phyloP scores from a whole-genome alignment of 192 early-diverging fungal genomes.

The Gamsiella multidivaricata region DNA sequence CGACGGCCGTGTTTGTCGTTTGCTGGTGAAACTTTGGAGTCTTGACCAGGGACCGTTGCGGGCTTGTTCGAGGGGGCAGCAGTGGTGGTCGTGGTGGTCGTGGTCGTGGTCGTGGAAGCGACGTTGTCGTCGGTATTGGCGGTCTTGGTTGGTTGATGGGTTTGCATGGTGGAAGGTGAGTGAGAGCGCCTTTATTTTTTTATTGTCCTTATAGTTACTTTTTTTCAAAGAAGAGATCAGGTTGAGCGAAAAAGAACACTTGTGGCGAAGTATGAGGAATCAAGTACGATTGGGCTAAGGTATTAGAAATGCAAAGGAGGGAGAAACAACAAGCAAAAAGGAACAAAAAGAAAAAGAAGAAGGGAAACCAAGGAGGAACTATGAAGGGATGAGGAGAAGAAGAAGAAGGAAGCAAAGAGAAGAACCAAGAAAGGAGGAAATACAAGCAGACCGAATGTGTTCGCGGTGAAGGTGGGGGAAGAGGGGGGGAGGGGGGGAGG shows the following conservation, averaged over 20 bases:
- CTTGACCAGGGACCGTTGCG: neutral
- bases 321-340: neutral
- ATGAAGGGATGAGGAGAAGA: neutral
- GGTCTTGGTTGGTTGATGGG: conserved; percentile 26
- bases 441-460: neutral
- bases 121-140: conserved; percentile 3
- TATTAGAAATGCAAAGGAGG: neutral
- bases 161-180: conserved; percentile 1
- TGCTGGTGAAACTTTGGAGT: neutral
- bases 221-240: neutral
- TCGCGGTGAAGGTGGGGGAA: neutral
- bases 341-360: conserved; percentile 1
- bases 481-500: neutral
- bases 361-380: neutral
- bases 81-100: neutral
- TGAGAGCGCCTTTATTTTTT: neutral
- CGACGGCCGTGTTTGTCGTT: conserved; percentile 12
- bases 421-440: neutral
- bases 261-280: no score
- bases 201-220: neutral
- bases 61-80: neutral
- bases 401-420: neutral
- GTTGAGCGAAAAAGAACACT: no score
- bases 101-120: no score
- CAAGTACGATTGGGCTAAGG: no score